Percentiles rank a stretch among this genome's conserved stretches.
Conservation (phyloP, 331 rosid species). For the Stylosanthes scabra region DNA sequence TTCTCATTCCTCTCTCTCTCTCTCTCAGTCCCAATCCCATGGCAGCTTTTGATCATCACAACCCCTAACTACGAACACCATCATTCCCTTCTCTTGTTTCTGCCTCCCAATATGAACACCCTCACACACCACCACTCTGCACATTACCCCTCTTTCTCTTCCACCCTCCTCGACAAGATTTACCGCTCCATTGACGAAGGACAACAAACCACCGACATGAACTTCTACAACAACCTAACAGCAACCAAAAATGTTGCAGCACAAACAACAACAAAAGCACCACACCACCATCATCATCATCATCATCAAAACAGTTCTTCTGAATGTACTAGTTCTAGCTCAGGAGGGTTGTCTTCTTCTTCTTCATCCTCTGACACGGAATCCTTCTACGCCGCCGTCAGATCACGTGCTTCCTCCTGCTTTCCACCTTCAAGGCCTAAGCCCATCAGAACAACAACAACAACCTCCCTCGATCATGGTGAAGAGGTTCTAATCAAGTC, state of each 20-base stretch:
- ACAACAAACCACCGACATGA: constrained; percentile 48
- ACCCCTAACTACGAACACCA: constrained; percentile 38
- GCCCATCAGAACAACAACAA: constrained; percentile 48
- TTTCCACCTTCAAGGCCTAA: constrained; percentile 62
- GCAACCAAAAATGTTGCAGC: constrained; percentile 26
- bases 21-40: constrained; percentile 33
- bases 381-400: constrained; percentile 48
- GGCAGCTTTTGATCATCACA: constrained; percentile 54
- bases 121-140: constrained; percentile 36
- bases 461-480: constrained; percentile 5
- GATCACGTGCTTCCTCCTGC: constrained; percentile 58
- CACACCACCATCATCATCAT: not conserved
- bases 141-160: constrained; percentile 80
- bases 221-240: constrained; percentile 37
- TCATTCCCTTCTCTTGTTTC: constrained; percentile 31
- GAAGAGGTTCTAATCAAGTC: constrained; percentile 55
- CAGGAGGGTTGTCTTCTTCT: constrained; percentile 72
- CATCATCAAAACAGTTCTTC: constrained; percentile 56
- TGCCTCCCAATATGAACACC: constrained; percentile 27
- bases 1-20: constrained; percentile 61
- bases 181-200: constrained; percentile 87
- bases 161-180: constrained; percentile 75
- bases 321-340: constrained; percentile 84
- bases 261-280: constrained; percentile 25
- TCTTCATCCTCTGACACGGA: constrained; percentile 84